Percentiles rank a stretch among this genome's conserved stretches.
Evolutionary conservation across 306 rosid species (phyloP).

Genomic region (Inga leiocalycina): DNA sequence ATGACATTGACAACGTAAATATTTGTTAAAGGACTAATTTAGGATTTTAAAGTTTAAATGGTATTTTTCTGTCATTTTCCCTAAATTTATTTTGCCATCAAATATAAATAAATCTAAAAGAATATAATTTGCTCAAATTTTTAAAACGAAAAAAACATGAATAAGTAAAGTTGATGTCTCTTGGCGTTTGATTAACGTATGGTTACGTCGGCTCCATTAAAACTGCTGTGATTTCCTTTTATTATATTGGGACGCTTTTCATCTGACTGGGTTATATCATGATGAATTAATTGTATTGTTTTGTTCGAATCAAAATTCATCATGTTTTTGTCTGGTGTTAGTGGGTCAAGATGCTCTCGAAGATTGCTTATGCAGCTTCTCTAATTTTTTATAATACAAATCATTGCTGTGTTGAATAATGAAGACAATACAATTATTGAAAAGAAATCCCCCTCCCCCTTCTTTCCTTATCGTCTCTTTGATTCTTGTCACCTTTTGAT

Average conservation of each 20-base stretch:
- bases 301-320: background rate
- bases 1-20: no score
- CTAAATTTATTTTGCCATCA: no score
- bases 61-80: no score
- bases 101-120: background rate
- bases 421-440: background rate
- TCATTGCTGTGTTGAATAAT: background rate
- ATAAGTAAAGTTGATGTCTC: background rate
- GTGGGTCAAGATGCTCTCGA: slow-evolving; percentile 33
- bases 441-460: background rate
- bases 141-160: background rate
- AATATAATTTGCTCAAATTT: background rate
- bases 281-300: background rate
- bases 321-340: slow-evolving; percentile 16
- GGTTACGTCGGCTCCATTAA: background rate
- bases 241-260: background rate
- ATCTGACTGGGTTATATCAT: background rate
- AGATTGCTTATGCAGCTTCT: slow-evolving; percentile 12
- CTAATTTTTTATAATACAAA: slow-evolving; percentile 8
- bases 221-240: background rate
- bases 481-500: background rate
- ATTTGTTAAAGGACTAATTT: no score
- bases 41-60: no score
- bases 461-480: background rate
- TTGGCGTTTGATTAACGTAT: background rate